Percentiles rank a stretch among this genome's conserved stretches.
Evolutionary conservation across 495 filamentous ascomycete genomes (phyloP).

Genomic region (Aspergillus haitiensis): DNA sequence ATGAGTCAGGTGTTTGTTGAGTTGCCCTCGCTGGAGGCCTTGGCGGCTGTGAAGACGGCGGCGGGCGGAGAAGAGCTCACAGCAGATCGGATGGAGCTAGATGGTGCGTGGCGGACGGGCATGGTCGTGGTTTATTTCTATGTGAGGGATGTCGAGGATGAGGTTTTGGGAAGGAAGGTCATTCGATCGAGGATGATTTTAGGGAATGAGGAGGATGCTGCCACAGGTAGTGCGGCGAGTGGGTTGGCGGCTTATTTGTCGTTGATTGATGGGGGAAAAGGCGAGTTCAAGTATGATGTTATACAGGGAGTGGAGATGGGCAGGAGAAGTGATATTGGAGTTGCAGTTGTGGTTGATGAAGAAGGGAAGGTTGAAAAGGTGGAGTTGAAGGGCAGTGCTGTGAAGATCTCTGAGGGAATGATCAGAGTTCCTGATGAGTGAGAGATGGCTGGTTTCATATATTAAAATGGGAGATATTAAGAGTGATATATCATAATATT

Average conservation of each 20-base stretch:
- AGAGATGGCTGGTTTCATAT: not conserved
- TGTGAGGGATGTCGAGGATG: slow-evolving; percentile 35
- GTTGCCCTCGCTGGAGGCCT: slow-evolving; percentile 38
- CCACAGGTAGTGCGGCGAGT: slow-evolving; percentile 63
- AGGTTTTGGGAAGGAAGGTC: slow-evolving; percentile 25
- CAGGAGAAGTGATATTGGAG: slow-evolving; percentile 59
- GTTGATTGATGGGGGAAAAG: slow-evolving; percentile 36
- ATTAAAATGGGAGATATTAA: no score
- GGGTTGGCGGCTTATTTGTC: slow-evolving; percentile 59
- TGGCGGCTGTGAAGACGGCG: slow-evolving; percentile 23
- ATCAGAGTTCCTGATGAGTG: slow-evolving; percentile 24
- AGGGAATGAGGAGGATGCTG: slow-evolving; percentile 60
- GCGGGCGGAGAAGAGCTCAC: slow-evolving; percentile 19
- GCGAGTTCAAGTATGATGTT: slow-evolving; percentile 49
- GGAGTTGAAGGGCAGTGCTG: slow-evolving; percentile 55
- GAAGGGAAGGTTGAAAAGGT: slow-evolving; percentile 47
- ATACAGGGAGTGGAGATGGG: slow-evolving; percentile 83
- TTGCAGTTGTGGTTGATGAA: slow-evolving; percentile 40
- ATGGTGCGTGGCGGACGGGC: slow-evolving; percentile 55
- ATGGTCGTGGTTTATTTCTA: slow-evolving; percentile 57
- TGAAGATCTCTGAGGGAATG: slow-evolving; percentile 58
- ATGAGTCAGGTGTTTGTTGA: slow-evolving; percentile 62
- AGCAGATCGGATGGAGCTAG: slow-evolving; percentile 33
- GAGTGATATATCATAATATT: no score
- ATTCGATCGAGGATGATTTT: slow-evolving; percentile 51